Percentiles rank a stretch among this genome's conserved stretches.
Conservation (phyloP, 2,329 filamentous ascomycete genomes). For the Xylariales sp. region DNA sequence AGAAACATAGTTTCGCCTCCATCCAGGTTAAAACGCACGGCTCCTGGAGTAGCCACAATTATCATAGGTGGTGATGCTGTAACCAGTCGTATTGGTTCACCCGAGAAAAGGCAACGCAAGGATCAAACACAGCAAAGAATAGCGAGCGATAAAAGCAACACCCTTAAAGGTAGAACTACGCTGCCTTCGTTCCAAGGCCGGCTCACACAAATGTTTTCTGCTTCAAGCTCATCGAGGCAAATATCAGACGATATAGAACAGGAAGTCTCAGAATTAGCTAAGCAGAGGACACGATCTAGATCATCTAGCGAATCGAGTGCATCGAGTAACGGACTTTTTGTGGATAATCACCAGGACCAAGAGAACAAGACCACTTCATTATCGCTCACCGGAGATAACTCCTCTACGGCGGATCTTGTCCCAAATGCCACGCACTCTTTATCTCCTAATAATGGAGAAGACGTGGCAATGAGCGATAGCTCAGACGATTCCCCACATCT, state of each 20-base stretch:
- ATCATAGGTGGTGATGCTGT: slow-evolving; percentile 67
- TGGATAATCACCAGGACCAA: neutral
- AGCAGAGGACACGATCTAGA: slow-evolving; percentile 7
- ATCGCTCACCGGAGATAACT: no score
- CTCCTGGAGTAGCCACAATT: slow-evolving; percentile 65
- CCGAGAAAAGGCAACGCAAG: slow-evolving; percentile 40
- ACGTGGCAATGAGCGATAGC: no score
- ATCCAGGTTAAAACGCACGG: slow-evolving; percentile 48
- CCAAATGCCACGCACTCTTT: neutral
- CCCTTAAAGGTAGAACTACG: slow-evolving; percentile 16
- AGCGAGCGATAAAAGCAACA: slow-evolving; percentile 11
- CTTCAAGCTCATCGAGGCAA: slow-evolving; percentile 15
- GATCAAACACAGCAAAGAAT: slow-evolving; percentile 8
- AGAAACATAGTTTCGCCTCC: slow-evolving; percentile 15
- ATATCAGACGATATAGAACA: slow-evolving; percentile 9
- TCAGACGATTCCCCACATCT: neutral
- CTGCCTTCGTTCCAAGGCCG: slow-evolving; percentile 39
- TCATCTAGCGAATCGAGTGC: slow-evolving; percentile 3
- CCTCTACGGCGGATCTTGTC: no score
- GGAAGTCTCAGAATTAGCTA: no score
- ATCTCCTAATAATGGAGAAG: no score
- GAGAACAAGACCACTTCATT: no score
- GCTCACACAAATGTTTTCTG: slow-evolving; percentile 39
- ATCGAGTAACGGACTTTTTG: slow-evolving; percentile 3
- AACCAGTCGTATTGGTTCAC: slow-evolving; percentile 60